A percentile compares a stretch with the other conserved stretches of the same genome.
These are phyloP conservation scores for Taphrina deformans DNA, from an alignment of 1,139 yeast species.

Conservation along the genomic window DNA sequence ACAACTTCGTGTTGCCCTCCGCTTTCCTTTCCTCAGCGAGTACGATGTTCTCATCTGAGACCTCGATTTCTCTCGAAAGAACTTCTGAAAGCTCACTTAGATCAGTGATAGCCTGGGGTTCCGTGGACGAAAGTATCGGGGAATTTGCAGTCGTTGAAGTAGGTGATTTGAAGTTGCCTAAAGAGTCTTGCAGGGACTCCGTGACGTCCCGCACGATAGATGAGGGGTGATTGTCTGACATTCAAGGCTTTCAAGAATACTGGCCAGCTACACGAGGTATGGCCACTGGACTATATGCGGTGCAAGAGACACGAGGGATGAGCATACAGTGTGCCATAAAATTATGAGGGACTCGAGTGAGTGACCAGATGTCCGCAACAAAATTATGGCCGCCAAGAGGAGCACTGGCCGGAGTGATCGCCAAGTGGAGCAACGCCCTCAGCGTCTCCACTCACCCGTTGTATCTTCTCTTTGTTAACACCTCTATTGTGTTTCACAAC, in stretches of 20 bases:
- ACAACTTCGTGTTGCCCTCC: constrained; percentile 71
- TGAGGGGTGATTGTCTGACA: constrained; percentile 13
- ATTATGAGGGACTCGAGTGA: no score
- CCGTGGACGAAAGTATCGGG: constrained; percentile 26
- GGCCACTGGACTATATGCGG: no score
- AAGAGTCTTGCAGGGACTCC: constrained; percentile 18
- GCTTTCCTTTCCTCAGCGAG: constrained; percentile 60
- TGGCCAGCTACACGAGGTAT: no score
- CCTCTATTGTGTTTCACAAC: not conserved
- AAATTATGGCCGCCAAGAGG: not conserved
- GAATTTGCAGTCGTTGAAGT: constrained; percentile 26
- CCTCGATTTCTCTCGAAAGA: constrained; percentile 19
- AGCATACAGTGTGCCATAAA: no score
- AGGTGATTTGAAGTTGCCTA: constrained; percentile 25
- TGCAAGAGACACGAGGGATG: no score
- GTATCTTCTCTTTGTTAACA: not conserved
- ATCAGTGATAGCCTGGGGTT: constrained; percentile 29
- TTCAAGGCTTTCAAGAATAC: not conserved
- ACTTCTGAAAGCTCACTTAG: constrained; percentile 28
- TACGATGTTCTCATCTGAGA: constrained; percentile 31
- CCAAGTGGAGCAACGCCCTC: no score
- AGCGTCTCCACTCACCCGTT: not conserved
- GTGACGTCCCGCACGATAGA: constrained; percentile 25
- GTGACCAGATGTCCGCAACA: not conserved
- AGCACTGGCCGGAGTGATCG: no score